Base-by-base conservation (phyloP, 768 basidiomycete species). In the Cubamyces sp. region DNA sequence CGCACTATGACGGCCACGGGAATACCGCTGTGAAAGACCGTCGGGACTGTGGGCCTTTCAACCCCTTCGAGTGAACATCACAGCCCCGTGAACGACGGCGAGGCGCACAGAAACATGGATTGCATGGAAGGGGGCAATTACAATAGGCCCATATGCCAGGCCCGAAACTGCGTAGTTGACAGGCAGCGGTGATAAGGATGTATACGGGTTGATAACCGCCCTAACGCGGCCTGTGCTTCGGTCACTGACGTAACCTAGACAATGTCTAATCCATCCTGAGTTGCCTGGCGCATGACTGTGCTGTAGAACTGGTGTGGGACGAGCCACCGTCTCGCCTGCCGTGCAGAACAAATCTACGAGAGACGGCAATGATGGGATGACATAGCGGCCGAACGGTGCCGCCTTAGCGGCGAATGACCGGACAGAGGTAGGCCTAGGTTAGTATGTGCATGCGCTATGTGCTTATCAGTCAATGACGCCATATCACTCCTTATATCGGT, bases 201-300 rank as follows among this genome's bases (percentile, higher is more conserved):
- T 14, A 28, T 34, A 26, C 18, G n/a, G 25, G 41, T 12, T 58
- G 57, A 58, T 51, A 41, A 19, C 16, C n/a, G n/a, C 49, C 23
- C 25, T 39, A 51, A 26, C 23, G 19, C 57, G 19, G 11, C 21
- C 47, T 34, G 25, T 41, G 41, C 48, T 51, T 41, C 37, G 37
- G 21, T 25, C 18, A 18, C 39, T 41, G 26, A 30, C 48, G 48
- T 16, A 50, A 26, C n/a, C 14, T 18, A 39, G 6, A 23, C 26
- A 25, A 28, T 51, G 25, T 14, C 28, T 51, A 28, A 37, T 28
- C 25, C 40, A 18, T 18, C 23, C 6, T 21, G 19, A 7, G 49
- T 59, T 52, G 49, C 57, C 49, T 59, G 57, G 41, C 57, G 57
- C 57, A 59, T 59, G 57, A 59, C 49, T 28, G 18, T 18, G 7